Percentiles rank a stretch among this genome's conserved stretches.
These are phyloP conservation scores for Hypericum perforatum DNA, from an alignment of 345 rosid species.

Conservation along the genomic window DNA sequence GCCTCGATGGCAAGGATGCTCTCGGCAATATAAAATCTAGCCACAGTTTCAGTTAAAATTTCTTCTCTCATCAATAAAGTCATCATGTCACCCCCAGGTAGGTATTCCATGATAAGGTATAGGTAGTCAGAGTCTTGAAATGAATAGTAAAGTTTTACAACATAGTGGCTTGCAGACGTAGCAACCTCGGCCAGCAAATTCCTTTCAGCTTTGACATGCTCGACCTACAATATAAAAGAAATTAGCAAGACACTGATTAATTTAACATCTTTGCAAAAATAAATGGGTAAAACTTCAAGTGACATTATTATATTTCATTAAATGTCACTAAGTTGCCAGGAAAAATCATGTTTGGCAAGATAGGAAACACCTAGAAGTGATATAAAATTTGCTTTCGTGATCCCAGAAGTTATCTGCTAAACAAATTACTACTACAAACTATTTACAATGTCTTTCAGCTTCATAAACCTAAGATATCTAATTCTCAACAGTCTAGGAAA, in stretches of 20 bases:
- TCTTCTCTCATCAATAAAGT: conserved; percentile 89
- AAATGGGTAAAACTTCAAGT: too few relatives aligned
- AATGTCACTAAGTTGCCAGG: too few relatives aligned
- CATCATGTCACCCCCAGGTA: conserved; percentile 95
- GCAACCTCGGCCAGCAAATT: conserved; percentile 94
- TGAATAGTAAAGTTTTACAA: conserved; percentile 85
- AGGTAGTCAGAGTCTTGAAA: conserved; percentile 79
- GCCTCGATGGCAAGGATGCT: conserved; percentile 87
- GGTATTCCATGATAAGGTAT: conserved; percentile 86
- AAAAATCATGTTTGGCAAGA: too few relatives aligned
- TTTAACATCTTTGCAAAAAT: too few relatives aligned
- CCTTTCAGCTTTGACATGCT: conserved; percentile 91
- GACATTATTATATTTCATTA: too few relatives aligned
- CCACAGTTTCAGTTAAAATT: conserved; percentile 83
- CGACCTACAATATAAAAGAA: conserved; percentile 40
- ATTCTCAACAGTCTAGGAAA: too few relatives aligned
- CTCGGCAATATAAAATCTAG: conserved; percentile 85
- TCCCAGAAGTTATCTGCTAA: too few relatives aligned
- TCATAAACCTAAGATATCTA: too few relatives aligned
- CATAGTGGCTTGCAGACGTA: conserved; percentile 40
- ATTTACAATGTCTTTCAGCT: too few relatives aligned
- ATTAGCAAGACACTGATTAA: background rate
- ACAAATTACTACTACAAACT: too few relatives aligned
- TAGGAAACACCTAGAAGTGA: too few relatives aligned
- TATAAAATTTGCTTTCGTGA: too few relatives aligned